A percentile compares a stretch with the other conserved stretches of the same genome.
Evolutionary conservation across 2,329 filamentous ascomycete genomes (phyloP).

Genomic region (Rhynchosporium graminicola): DNA sequence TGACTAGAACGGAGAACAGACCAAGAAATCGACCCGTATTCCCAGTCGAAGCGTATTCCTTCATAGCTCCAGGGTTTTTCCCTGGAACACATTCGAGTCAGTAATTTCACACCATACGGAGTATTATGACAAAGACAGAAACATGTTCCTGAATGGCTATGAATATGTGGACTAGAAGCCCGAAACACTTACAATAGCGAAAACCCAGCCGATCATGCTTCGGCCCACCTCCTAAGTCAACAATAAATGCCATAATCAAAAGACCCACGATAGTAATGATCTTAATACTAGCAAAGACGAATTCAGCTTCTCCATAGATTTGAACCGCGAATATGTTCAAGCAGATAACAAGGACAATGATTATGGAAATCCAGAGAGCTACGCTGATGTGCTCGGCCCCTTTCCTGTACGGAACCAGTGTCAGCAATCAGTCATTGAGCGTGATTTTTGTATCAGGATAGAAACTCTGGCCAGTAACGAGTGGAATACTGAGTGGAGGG

Average conservation of each 20-base stretch:
- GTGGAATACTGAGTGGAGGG: background rate
- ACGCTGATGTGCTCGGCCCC: constrained; percentile 37
- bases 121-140: background rate
- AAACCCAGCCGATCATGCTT: constrained; percentile 72
- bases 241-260: constrained; percentile 76
- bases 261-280: constrained; percentile 63
- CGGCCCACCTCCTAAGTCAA: constrained; percentile 82
- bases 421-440: background rate
- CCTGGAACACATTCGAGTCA: background rate
- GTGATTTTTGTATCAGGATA: too few relatives aligned
- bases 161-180: background rate
- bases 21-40: constrained; percentile 67
- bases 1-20: constrained; percentile 58
- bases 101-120: background rate
- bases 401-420: constrained; percentile 43
- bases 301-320: constrained; percentile 63
- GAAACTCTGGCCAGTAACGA: background rate
- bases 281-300: constrained; percentile 59
- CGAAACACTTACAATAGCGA: constrained; percentile 50
- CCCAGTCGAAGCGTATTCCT: constrained; percentile 62
- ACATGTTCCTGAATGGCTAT: background rate
- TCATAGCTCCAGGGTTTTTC: constrained; percentile 69
- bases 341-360: constrained; percentile 41
- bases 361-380: constrained; percentile 45
- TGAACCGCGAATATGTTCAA: constrained; percentile 60